Conservation (phyloP, 169 alveolate genomes). For the Cryptosporidium meleagridis region DNA sequence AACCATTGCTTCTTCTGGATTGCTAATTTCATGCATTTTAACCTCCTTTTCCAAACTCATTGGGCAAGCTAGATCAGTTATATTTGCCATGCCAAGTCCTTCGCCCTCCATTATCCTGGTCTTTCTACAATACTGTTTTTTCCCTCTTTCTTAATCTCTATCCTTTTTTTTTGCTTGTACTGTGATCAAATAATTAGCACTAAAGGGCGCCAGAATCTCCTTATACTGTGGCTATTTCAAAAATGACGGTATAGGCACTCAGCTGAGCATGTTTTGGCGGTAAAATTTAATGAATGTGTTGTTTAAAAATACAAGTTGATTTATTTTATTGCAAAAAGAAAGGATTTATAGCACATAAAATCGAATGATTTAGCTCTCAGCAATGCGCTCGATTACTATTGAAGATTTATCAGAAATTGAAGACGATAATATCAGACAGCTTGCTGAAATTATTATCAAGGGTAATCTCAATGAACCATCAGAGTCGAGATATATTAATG, state of each 20-base stretch:
- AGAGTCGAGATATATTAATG: constrained; percentile 14
- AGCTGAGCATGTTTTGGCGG: constrained; percentile 29
- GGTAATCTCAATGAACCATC: background rate
- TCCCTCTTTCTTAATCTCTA: background rate
- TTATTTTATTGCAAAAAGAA: background rate
- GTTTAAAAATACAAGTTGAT: background rate
- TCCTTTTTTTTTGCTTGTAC: constrained; percentile 44
- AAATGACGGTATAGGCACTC: constrained; percentile 57
- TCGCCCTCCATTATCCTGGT: constrained; percentile 42
- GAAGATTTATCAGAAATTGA: constrained; percentile 17
- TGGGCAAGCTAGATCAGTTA: background rate
- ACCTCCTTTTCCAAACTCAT: constrained; percentile 17
- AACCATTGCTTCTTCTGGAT: constrained; percentile 11
- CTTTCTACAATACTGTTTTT: background rate
- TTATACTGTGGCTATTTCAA: constrained; percentile 41
- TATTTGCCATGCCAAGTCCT: background rate
- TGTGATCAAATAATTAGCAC: constrained; percentile 71
- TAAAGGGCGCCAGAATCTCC: constrained; percentile 56
- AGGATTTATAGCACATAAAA: background rate
- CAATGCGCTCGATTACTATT: background rate
- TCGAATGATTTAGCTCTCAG: background rate
- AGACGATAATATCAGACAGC: constrained; percentile 45
- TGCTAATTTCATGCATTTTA: background rate
- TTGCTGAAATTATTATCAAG: constrained; percentile 12
- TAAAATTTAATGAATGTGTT: background rate